phyloP scores from a whole-genome alignment of 495 filamentous ascomycete genomes.

The Parathielavia hyrcaniae region DNA sequence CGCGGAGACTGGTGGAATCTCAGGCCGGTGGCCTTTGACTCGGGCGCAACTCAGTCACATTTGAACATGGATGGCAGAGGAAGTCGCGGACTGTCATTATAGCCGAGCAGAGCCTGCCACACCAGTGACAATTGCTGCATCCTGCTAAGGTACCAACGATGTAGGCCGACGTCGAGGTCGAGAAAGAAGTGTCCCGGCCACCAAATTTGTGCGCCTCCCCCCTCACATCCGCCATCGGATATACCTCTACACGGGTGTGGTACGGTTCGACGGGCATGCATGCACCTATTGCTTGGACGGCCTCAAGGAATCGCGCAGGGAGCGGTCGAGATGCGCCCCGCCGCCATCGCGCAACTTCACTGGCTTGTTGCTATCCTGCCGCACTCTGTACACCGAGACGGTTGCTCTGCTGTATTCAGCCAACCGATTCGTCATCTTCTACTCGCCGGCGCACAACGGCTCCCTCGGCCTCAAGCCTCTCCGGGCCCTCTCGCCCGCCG shows the following conservation, averaged over 20 bases:
- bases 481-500: slow-evolving; percentile 1
- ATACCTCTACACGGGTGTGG: slow-evolving; percentile 6
- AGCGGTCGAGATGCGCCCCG: background rate
- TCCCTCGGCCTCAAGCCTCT: slow-evolving; percentile 5
- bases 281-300: slow-evolving; percentile 13
- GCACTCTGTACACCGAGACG: slow-evolving; percentile 8
- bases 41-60: no score
- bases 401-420: slow-evolving; percentile 13
- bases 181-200: no score
- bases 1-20: no score
- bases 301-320: slow-evolving; percentile 1
- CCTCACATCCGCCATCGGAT: slow-evolving; percentile 6
- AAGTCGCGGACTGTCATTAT: no score
- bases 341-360: slow-evolving; percentile 12
- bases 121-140: no score
- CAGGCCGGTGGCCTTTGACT: no score
- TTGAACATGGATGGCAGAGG: no score
- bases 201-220: background rate
- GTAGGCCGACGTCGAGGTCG: background rate
- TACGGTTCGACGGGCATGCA: slow-evolving; percentile 9
- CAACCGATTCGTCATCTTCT: slow-evolving; percentile 16
- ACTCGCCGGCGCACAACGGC: slow-evolving; percentile 1
- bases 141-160: no score
- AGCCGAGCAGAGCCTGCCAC: no score
- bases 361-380: slow-evolving; percentile 16